phyloP scores from a whole-genome alignment of 139 green algal genomes.

The Volvox africanus region DNA sequence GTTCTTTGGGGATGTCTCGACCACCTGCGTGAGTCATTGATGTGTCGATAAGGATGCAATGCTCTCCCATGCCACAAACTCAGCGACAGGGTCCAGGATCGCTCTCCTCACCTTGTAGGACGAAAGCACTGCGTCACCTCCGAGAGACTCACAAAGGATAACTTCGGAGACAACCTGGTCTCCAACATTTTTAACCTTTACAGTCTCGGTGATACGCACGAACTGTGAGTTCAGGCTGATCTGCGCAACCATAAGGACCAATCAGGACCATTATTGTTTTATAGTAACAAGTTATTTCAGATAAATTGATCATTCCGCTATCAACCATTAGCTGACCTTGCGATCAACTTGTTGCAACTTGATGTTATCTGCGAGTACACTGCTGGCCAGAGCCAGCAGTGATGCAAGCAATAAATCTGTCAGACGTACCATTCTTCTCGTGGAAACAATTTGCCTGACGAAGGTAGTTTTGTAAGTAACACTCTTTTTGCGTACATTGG shows the following conservation, averaged over 20 bases:
- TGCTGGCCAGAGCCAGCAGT: slow-evolving; percentile 41
- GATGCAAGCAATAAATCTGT: neutral
- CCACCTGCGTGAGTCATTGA: neutral
- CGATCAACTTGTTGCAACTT: slow-evolving; percentile 47
- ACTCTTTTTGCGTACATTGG: too few species aligned
- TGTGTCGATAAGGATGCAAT: neutral
- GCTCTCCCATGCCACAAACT: neutral
- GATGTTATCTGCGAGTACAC: slow-evolving; percentile 24
- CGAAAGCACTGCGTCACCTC: slow-evolving; percentile 18
- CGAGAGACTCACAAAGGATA: slow-evolving; percentile 56
- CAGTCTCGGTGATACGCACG: slow-evolving; percentile 54
- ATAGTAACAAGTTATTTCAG: neutral
- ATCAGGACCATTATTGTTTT: neutral
- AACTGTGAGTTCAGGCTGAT: slow-evolving; percentile 61
- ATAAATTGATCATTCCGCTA: neutral
- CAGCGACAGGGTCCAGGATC: neutral
- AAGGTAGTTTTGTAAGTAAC: too few species aligned
- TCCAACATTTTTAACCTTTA: slow-evolving; percentile 69
- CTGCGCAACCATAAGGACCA: slow-evolving; percentile 21
- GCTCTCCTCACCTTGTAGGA: slow-evolving; percentile 61
- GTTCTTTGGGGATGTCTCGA: neutral
- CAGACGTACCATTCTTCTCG: neutral
- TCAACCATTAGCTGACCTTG: slow-evolving; percentile 10
- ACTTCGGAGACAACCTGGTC: slow-evolving; percentile 24
- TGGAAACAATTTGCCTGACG: too few species aligned